phyloP scores from a whole-genome alignment of 495 filamentous ascomycete species.

The Lepidopterella palustris region DNA sequence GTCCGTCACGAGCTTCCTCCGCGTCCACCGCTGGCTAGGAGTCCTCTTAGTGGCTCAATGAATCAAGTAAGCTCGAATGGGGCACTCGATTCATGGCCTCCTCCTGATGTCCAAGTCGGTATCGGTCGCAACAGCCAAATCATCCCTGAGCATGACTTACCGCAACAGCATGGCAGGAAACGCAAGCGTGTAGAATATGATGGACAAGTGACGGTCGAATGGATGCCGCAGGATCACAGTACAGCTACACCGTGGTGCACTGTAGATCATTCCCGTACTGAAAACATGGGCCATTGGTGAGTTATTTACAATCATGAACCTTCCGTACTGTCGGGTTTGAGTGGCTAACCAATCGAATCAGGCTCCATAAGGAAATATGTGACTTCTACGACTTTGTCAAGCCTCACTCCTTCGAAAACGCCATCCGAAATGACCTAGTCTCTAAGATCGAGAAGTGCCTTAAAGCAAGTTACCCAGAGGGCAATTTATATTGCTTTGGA shows the following conservation, averaged over 20 bases:
- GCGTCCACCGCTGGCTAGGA: neutral
- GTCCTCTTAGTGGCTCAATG: neutral
- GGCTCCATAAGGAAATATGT: slow-evolving; percentile 80
- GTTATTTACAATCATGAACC: neutral
- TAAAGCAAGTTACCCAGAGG: slow-evolving; percentile 44
- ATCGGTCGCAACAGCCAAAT: neutral
- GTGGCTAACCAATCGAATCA: neutral
- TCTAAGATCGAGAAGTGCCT: slow-evolving; percentile 52
- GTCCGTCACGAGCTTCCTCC: neutral
- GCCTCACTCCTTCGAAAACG: slow-evolving; percentile 69
- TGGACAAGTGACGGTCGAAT: slow-evolving; percentile 51
- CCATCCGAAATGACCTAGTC: slow-evolving; percentile 65
- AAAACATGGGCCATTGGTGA: slow-evolving; percentile 12
- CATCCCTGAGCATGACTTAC: neutral
- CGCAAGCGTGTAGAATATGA: slow-evolving; percentile 57
- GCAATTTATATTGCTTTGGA: slow-evolving; percentile 68
- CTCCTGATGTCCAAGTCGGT: neutral
- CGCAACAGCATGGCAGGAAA: slow-evolving; percentile 48
- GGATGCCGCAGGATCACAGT: slow-evolving; percentile 44
- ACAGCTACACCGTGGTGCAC: slow-evolving; percentile 45
- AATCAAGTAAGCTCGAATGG: neutral
- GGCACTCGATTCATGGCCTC: neutral
- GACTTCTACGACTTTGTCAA: slow-evolving; percentile 80
- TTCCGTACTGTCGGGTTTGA: too few species aligned
- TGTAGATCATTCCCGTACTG: neutral